Evolutionary conservation across 2,329 filamentous ascomycete genomes (phyloP).

Genomic region (Aspergillus sp.): DNA sequence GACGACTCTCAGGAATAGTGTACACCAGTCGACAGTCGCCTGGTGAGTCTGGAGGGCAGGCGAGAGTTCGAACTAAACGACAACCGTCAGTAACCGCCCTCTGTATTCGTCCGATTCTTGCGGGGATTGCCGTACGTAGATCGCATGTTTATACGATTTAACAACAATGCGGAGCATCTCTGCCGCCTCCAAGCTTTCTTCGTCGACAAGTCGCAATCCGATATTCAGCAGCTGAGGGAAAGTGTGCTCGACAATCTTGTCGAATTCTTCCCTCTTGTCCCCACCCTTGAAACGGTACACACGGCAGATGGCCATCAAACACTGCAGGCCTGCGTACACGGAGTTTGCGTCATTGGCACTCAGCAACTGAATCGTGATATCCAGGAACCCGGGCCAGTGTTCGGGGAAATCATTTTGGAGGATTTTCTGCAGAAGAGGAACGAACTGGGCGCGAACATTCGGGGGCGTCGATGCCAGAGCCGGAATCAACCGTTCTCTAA

Average conservation of each 20-base stretch:
- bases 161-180: conserved; percentile 94
- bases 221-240: conserved; percentile 84
- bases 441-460: conserved; percentile 82
- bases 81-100: conserved; percentile 24
- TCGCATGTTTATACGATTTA: conserved; percentile 97
- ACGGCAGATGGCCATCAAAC: conserved; percentile 86
- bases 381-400: conserved; percentile 90
- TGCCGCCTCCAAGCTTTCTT: conserved; percentile 87
- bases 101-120: background rate
- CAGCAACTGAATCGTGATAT: conserved; percentile 82
- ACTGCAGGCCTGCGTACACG: conserved; percentile 89
- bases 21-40: conserved; percentile 90
- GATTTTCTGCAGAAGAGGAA: conserved; percentile 92
- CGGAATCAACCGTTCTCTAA: conserved; percentile 82
- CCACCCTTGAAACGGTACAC: conserved; percentile 92
- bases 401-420: conserved; percentile 91
- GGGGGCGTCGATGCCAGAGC: conserved; percentile 74
- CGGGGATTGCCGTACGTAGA: conserved; percentile 61
- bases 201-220: conserved; percentile 79
- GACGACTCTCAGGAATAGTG: conserved; percentile 84
- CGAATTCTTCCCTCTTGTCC: conserved; percentile 76
- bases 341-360: conserved; percentile 78
- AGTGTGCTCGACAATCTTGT: conserved; percentile 84
- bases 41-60: conserved; percentile 69
- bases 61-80: conserved; percentile 71